Base-by-base conservation (phyloP, 768 basidiomycete species). In the Naganishia kalamii region DNA sequence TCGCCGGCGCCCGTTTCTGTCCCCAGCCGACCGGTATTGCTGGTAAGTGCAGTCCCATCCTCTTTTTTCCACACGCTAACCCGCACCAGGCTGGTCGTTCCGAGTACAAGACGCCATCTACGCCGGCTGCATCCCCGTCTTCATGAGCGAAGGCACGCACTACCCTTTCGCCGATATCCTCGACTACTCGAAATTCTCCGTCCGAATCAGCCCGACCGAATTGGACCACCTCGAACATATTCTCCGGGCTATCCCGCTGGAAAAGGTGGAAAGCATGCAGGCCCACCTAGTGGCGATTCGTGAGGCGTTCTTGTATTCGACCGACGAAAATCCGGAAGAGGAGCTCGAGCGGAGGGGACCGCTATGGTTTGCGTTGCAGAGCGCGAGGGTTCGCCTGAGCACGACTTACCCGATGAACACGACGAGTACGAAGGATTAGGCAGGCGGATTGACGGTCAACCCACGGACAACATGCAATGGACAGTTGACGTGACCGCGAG, bases 41-140 rank as follows among this genome's bases (percentile, higher is more conserved):
- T 23, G 72, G 72, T 76, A 59, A 70, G 73, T 72, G 21, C 35
- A 19, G 27, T 13, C 11, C 8, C 23, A 33, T 21, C 5, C 15
- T 40, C 0, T 40, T 30, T 4, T 12, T 19, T n/a, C 8, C 60
- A 29, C 43, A 21, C 15, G 37, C 35, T 25, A 33, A 37, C 47
- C 33, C 64, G 21, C 60, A 44, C 7, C 30, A 76, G 75, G 75
- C 50, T 80, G 80, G 80, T 76, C 80, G 1, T 75, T 79, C 13
- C 75, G 79, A 12, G 71, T 75, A 3, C 75, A 74, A 68, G 80
- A 81, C 59, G 78, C 78, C 19, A 78, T 81, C 48, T 80, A 76
- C 66, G 77, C 80, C 23, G 80, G 80, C 41, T 81, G 80, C 68
- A 81, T 81, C 30, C 80, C 80, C 19, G 78, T 80, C 41, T 71